Evolutionary conservation across 164 flowering plant genomes (phyloP).

Genomic region (Litsea cubeba): DNA sequence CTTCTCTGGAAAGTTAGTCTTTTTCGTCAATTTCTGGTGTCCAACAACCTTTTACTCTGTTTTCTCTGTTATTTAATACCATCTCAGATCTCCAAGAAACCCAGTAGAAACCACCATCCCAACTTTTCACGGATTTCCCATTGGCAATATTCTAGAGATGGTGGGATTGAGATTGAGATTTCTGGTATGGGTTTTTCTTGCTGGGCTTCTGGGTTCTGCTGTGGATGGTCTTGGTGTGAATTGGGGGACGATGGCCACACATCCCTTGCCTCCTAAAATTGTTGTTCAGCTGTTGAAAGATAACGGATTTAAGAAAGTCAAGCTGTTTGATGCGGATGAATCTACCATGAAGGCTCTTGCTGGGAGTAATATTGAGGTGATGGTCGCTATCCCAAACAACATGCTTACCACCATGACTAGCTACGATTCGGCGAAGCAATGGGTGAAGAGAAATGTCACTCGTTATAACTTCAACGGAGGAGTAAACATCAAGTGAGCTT

Average conservation of each 20-base stretch:
- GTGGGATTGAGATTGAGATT: background rate
- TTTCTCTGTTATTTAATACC: background rate
- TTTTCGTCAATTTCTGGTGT: background rate
- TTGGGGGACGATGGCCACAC: constrained; percentile 64
- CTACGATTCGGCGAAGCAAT: constrained; percentile 2
- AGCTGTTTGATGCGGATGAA: constrained; percentile 13
- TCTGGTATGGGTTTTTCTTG: constrained; percentile 11
- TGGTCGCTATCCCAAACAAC: constrained; percentile 42
- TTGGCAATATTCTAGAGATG: background rate
- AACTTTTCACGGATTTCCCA: background rate
- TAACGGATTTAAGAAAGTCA: constrained; percentile 35
- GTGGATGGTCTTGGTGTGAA: constrained; percentile 53
- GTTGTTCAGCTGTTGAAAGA: constrained; percentile 49
- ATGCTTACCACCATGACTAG: constrained; percentile 2
- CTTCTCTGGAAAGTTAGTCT: background rate
- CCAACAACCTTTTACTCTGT: background rate
- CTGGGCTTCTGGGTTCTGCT: constrained; percentile 10
- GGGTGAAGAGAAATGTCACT: constrained; percentile 23
- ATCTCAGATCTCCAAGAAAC: constrained; percentile 42
- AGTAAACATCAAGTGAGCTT: constrained; percentile 13
- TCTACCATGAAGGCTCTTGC: constrained; percentile 25
- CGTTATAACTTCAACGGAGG: constrained; percentile 5
- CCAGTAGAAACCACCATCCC: constrained; percentile 29
- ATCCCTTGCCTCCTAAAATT: constrained; percentile 34
- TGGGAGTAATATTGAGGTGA: constrained; percentile 46